Percentiles rank a stretch among this genome's conserved stretches.
Evolutionary conservation across 805 yeast genomes (phyloP).

Genomic region (Metschnikowia noctiluminum): DNA sequence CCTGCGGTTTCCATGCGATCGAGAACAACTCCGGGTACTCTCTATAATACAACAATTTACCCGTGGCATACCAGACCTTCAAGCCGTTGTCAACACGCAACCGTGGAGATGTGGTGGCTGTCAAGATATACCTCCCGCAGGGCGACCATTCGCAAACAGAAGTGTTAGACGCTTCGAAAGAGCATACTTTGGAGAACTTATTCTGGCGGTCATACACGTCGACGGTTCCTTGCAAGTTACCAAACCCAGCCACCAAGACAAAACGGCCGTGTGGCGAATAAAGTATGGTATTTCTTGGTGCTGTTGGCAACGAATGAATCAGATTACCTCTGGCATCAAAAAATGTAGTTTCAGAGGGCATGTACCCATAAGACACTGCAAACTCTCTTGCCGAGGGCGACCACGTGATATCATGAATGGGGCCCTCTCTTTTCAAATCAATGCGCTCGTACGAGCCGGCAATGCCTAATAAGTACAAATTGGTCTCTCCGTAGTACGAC

Average conservation of each 20-base stretch:
- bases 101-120: conserved; percentile 97
- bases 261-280: conserved; percentile 94
- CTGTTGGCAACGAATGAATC: conserved; percentile 77
- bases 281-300: conserved; percentile 83
- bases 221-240: conserved; percentile 94
- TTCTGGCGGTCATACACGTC: conserved; percentile 91
- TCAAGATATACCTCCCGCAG: conserved; percentile 86
- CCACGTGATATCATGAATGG: conserved; percentile 97
- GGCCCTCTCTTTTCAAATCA: conserved; percentile 86
- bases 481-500: conserved; percentile 95
- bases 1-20: conserved; percentile 81
- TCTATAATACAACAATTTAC: conserved; percentile 70
- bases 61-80: conserved; percentile 89
- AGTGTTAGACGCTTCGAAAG: conserved; percentile 90
- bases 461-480: conserved; percentile 83
- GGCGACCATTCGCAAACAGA: conserved; percentile 99
- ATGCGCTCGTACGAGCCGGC: conserved; percentile 92
- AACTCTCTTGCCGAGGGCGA: conserved; percentile 94
- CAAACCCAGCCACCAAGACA: conserved; percentile 94
- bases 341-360: conserved; percentile 95
- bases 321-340: conserved; percentile 92
- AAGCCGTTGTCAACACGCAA: conserved; percentile 94
- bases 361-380: conserved; percentile 94
- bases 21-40: conserved; percentile 79
- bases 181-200: conserved; percentile 72